Conservation (phyloP, 495 filamentous ascomycete species). For the Penicillium coffeae region DNA sequence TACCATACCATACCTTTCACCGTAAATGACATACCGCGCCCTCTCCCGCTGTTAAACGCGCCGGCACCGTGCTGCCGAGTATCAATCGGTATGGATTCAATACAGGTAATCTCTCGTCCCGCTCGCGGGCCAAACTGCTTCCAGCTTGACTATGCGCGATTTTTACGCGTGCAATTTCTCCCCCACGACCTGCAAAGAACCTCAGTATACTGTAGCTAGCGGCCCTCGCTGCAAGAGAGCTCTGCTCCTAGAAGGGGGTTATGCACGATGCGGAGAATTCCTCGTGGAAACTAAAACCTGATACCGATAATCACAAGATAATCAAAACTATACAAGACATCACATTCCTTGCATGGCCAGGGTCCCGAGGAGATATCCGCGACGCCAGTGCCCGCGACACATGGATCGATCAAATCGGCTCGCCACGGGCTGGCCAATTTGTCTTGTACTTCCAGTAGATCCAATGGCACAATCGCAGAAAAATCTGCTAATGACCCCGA, state of each 20-base stretch:
- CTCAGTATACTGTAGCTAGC: not conserved
- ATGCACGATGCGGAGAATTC: not conserved
- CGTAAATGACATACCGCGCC: not conserved
- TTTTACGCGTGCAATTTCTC: conserved; percentile 15
- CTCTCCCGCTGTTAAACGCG: not conserved
- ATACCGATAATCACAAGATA: not conserved
- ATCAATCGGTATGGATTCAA: conserved; percentile 8
- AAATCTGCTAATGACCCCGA: conserved; percentile 4
- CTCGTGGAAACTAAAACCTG: not conserved
- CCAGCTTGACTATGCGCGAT: conserved; percentile 31
- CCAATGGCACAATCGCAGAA: not conserved
- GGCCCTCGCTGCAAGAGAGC: no score
- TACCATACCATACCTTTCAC: not conserved
- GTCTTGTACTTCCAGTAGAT: no score
- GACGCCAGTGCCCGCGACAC: conserved; percentile 1
- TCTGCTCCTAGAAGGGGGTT: not conserved
- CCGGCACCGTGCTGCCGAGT: conserved; percentile 22
- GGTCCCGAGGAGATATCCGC: conserved; percentile 9
- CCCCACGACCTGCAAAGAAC: no score
- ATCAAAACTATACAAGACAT: not conserved
- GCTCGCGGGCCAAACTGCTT: conserved; percentile 9
- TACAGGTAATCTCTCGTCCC: not conserved
- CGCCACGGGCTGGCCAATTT: not conserved
- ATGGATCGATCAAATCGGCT: conserved; percentile 1
- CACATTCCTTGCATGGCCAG: conserved; percentile 23